phyloP scores from a whole-genome alignment of 768 basidiomycete genomes.

The Terana coerulea region DNA sequence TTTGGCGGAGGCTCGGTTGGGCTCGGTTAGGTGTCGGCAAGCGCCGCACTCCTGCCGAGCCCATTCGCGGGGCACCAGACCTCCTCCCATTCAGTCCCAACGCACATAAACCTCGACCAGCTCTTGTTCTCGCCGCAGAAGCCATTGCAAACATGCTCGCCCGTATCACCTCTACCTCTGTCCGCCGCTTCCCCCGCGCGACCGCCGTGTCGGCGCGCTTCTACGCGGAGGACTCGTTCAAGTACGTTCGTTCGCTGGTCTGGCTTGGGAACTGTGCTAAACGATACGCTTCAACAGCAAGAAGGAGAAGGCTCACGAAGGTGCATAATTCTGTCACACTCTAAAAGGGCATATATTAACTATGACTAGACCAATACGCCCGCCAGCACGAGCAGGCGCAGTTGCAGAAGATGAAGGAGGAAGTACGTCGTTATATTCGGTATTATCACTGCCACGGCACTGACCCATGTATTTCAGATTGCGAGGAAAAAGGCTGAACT shows the following conservation, averaged over 20 bases:
- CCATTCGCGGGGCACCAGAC: slow-evolving; percentile 2
- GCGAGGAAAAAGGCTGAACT: slow-evolving; percentile 30
- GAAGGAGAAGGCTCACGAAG: slow-evolving; percentile 73
- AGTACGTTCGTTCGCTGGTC: slow-evolving; percentile 35
- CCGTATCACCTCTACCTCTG: slow-evolving; percentile 30
- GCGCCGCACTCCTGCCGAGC: slow-evolving; percentile 11
- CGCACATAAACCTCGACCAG: neutral
- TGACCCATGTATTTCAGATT: slow-evolving; percentile 17
- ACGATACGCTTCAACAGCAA: slow-evolving; percentile 38
- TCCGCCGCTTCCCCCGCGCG: slow-evolving; percentile 30
- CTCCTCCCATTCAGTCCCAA: slow-evolving; percentile 6
- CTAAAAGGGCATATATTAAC: neutral
- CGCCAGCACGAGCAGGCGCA: slow-evolving; percentile 55
- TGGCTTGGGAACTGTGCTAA: neutral
- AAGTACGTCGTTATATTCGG: slow-evolving; percentile 37
- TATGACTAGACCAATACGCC: slow-evolving; percentile 56
- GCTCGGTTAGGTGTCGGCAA: slow-evolving; percentile 15
- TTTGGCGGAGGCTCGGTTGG: slow-evolving; percentile 23
- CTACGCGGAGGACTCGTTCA: slow-evolving; percentile 60
- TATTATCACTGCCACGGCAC: neutral
- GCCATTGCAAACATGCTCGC: slow-evolving; percentile 38
- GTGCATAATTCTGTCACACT: slow-evolving; percentile 25
- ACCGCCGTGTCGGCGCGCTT: slow-evolving; percentile 49
- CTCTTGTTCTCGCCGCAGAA: slow-evolving; percentile 9
- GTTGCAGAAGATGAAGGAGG: slow-evolving; percentile 52